Conservation (phyloP, 345 rosid genomes). For the Melastoma malabathricum region DNA sequence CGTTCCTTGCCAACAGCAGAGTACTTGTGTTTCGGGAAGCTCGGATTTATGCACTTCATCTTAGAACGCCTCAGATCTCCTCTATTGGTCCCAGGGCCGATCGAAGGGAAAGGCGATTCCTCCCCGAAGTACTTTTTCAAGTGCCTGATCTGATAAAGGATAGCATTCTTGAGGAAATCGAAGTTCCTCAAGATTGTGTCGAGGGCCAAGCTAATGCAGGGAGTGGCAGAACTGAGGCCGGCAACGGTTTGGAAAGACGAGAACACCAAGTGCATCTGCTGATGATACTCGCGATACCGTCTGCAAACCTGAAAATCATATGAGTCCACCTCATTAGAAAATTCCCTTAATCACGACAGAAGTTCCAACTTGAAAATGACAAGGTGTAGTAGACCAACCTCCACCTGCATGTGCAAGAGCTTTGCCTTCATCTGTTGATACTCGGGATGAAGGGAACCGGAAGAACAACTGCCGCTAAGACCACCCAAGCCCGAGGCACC, state of each 20-base stretch:
- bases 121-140: slow-evolving; percentile 24
- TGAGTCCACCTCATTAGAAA: neutral
- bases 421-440: slow-evolving; percentile 45
- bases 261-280: slow-evolving; percentile 58
- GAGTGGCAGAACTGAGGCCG: slow-evolving; percentile 44
- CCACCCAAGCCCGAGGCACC: neutral
- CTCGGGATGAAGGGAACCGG: slow-evolving; percentile 26
- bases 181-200: slow-evolving; percentile 33
- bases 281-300: slow-evolving; percentile 42
- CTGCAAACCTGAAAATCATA: slow-evolving; percentile 31
- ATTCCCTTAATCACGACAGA: too few species aligned
- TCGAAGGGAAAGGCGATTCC: slow-evolving; percentile 13
- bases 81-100: slow-evolving; percentile 6
- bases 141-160: slow-evolving; percentile 29
- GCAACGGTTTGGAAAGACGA: slow-evolving; percentile 54
- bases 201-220: slow-evolving; percentile 34
- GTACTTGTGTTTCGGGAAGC: neutral
- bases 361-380: neutral
- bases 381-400: slow-evolving; percentile 18
- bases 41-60: too few species aligned
- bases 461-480: slow-evolving; percentile 15
- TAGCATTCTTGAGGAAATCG: slow-evolving; percentile 25
- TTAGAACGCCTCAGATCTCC: too few species aligned
- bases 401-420: slow-evolving; percentile 48
- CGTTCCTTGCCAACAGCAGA: slow-evolving; percentile 2